Conservation (phyloP, 805 yeast genomes). For the Wickerhamomyces pijperi region DNA sequence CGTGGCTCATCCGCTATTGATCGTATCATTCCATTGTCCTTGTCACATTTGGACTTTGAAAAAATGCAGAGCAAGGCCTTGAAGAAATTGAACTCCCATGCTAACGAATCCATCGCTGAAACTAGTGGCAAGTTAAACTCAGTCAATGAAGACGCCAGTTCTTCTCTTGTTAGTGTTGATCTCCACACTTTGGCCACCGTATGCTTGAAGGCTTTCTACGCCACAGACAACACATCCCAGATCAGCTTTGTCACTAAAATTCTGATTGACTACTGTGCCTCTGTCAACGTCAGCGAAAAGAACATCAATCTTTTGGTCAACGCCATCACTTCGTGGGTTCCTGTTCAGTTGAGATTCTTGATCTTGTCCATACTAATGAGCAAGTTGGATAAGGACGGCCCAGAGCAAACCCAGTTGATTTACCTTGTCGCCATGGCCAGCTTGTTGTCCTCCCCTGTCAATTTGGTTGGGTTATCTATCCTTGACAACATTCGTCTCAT, state of each 20-base stretch:
- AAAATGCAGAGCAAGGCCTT: neutral
- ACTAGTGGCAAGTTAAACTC: neutral
- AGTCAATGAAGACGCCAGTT: neutral
- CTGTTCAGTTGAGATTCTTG: slow-evolving; percentile 65
- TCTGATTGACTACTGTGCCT: slow-evolving; percentile 34
- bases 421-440: slow-evolving; percentile 39
- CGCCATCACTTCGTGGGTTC: slow-evolving; percentile 65
- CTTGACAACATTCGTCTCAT: slow-evolving; percentile 62
- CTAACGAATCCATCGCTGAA: neutral
- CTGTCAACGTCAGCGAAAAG: slow-evolving; percentile 19
- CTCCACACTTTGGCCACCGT: slow-evolving; percentile 22
- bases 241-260: slow-evolving; percentile 44
- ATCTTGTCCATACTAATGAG: slow-evolving; percentile 39
- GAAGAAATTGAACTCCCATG: neutral
- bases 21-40: slow-evolving; percentile 10
- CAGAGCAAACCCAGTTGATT: slow-evolving; percentile 15
- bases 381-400: slow-evolving; percentile 16
- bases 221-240: slow-evolving; percentile 51
- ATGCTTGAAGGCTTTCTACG: slow-evolving; percentile 50
- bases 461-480: slow-evolving; percentile 79
- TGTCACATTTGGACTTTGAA: slow-evolving; percentile 7
- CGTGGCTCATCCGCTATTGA: slow-evolving; percentile 10
- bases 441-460: slow-evolving; percentile 64
- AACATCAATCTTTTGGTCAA: slow-evolving; percentile 55
- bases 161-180: slow-evolving; percentile 11